Base-by-base conservation (phyloP, 208 protist species). In the Phytomonas francai region DNA sequence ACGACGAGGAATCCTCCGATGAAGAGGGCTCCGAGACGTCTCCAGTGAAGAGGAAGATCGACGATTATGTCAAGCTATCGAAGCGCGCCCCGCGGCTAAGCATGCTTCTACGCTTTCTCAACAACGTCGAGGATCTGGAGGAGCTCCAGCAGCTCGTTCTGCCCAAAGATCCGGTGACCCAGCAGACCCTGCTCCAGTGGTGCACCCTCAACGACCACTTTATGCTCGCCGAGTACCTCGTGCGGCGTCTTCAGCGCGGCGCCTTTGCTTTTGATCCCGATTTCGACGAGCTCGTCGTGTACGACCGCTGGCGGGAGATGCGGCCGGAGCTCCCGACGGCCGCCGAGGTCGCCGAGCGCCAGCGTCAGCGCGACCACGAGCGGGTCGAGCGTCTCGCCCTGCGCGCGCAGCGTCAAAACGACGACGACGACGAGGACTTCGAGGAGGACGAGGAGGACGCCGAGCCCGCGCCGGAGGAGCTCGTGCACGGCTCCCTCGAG, bases 141-240 rank as follows among this genome's bases (percentile, higher is more conserved):
- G 87, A 94, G 68, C 72, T 88, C 27, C 81, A 91, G 71, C 63
- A 76, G 33, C 28, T 83, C 28, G 78, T 94, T 30, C 78, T 88
- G 51, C 81, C 91, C 59, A 80, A 80, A 31, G 88, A 96, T 67
- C 91, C 91, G 1, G 85, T 90, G 32, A 96, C 91, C 12, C 81
- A 82, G 69, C 87, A 94, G 65, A 89, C 88, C 4, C 82, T 96
- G 33, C 58, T 96, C 63, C 88, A 93, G 72, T 96, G 91, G 89
- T 88, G 88, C 5, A 82, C 83, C 19, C 83, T 93, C n/a, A 78
- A 94, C 36, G 63, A 80, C 12, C 89, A 96, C 68, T 94, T 81
- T 60, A 79, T 89, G 42, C 78, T 96, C 12, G 87, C 82, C 28
- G 87, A 96, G 77, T 96, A 92, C 77, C 77, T 96, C 19, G 75